These are phyloP conservation scores for Colletotrichum acutatum DNA, from an alignment of 2,329 filamentous ascomycete genomes.

Conservation along the genomic window DNA sequence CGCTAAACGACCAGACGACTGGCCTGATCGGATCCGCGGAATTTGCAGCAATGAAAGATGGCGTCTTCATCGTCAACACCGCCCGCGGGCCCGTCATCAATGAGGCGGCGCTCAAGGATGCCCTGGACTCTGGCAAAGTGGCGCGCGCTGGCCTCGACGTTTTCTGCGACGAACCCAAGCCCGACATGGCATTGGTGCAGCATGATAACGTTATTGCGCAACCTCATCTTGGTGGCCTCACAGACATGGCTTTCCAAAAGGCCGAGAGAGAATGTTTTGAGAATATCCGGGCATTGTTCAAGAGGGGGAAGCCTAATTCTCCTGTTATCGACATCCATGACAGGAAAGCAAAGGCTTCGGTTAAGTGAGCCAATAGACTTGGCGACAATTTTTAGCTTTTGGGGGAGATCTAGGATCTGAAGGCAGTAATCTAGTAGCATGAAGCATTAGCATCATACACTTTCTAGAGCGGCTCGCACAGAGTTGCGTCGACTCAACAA, in stretches of 20 bases:
- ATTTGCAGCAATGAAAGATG: slow-evolving; percentile 59
- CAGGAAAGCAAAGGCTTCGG: background rate
- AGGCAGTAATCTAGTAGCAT: background rate
- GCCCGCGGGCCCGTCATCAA: background rate
- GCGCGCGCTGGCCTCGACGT: background rate
- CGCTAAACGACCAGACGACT: slow-evolving; percentile 52
- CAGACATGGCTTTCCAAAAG: slow-evolving; percentile 54
- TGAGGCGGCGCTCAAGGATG: background rate
- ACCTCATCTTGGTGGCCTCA: slow-evolving; percentile 57
- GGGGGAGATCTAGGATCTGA: background rate
- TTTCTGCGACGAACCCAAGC: background rate
- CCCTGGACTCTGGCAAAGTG: background rate
- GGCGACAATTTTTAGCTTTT: no score
- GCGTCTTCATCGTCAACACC: slow-evolving; percentile 42
- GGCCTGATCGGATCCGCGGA: slow-evolving; percentile 51
- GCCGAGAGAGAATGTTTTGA: slow-evolving; percentile 58
- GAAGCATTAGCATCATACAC: background rate
- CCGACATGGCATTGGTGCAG: slow-evolving; percentile 39
- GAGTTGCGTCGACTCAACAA: background rate
- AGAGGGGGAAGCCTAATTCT: slow-evolving; percentile 49
- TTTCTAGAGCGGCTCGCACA: background rate
- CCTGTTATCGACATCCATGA: slow-evolving; percentile 37
- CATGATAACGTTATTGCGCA: slow-evolving; percentile 55
- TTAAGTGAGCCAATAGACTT: background rate
- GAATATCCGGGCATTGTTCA: slow-evolving; percentile 54